Evolutionary conservation across 352 stramenopile genomes (phyloP).

Genomic region (Phytophthora agathidicida): DNA sequence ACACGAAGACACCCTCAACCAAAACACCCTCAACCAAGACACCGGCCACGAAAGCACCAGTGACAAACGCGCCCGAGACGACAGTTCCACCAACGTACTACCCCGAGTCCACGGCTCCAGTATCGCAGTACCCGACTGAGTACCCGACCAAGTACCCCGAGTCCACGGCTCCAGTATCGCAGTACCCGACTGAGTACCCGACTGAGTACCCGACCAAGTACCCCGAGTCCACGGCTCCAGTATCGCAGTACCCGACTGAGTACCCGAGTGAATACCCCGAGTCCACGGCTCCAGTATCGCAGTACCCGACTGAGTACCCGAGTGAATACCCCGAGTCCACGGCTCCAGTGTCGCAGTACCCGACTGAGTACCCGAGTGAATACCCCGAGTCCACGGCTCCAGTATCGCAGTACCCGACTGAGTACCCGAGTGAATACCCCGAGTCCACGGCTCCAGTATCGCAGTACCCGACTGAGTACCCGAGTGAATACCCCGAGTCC

Average conservation of each 20-base stretch:
- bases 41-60: constrained; percentile 9
- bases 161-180: no score
- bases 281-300: not conserved
- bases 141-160: constrained; percentile 3
- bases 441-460: not conserved
- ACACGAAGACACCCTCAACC: constrained; percentile 17
- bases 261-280: constrained; percentile 1
- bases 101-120: constrained; percentile 2
- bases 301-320: not conserved
- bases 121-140: not conserved
- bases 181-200: no score
- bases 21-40: constrained; percentile 16
- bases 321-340: constrained; percentile 1
- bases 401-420: not conserved
- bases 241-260: not conserved
- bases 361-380: not conserved
- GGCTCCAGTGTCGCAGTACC: not conserved
- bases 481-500: not conserved
- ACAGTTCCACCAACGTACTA: constrained; percentile 2
- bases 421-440: not conserved
- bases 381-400: constrained; percentile 1
- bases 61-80: constrained; percentile 12
- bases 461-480: not conserved
- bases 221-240: not conserved
- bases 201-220: not conserved